phyloP scores from a whole-genome alignment of 2,329 filamentous ascomycete species.

The Botrytis porri region DNA sequence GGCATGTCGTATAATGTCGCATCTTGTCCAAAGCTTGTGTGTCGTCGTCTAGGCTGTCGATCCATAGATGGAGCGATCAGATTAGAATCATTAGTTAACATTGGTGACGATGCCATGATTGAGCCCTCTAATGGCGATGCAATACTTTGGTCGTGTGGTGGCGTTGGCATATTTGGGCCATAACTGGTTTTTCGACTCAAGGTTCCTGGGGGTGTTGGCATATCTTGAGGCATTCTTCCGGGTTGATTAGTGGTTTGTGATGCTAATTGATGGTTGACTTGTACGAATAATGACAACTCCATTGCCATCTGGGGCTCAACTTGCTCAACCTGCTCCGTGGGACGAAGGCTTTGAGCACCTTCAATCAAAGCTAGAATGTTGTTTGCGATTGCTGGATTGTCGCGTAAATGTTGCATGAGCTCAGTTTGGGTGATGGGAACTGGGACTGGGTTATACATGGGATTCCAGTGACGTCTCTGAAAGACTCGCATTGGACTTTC shows the following conservation, averaged over 20 bases:
- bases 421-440: slow-evolving; percentile 16
- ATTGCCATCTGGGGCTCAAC: neutral
- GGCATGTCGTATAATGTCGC: neutral
- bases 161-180: neutral
- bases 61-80: neutral
- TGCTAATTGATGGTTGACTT: neutral
- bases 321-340: neutral
- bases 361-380: neutral
- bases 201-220: neutral
- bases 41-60: neutral
- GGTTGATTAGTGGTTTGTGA: neutral
- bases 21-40: neutral
- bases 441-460: slow-evolving; percentile 44
- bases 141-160: neutral
- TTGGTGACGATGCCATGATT: neutral
- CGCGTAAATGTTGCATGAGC: neutral
- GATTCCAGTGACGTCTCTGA: slow-evolving; percentile 63
- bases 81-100: too few relatives aligned
- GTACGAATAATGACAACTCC: neutral
- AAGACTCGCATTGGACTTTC: slow-evolving; percentile 36
- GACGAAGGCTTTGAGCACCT: neutral
- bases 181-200: neutral
- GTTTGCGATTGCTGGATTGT: neutral
- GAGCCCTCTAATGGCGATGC: neutral
- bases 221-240: neutral